A percentile compares a stretch with the other conserved stretches of the same genome.
phyloP scores from a whole-genome alignment of 2,329 filamentous ascomycete species.

The Epicoccum nigrum region DNA sequence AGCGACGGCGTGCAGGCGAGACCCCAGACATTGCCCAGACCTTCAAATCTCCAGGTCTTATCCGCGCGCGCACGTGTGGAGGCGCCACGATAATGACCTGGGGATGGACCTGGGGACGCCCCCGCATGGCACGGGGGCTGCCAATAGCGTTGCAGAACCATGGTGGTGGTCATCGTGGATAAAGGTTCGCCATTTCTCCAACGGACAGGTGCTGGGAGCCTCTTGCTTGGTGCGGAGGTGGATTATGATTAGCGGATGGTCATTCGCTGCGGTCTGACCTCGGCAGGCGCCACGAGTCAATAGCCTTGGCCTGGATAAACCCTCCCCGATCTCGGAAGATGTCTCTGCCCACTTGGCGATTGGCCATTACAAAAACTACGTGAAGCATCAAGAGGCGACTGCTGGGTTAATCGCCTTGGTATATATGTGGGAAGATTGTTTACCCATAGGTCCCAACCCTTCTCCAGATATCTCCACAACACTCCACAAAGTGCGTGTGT shows the following conservation, averaged over 20 bases:
- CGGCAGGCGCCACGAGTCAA: slow-evolving; percentile 2
- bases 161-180: slow-evolving; percentile 5
- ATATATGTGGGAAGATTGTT: slow-evolving; percentile 12
- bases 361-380: slow-evolving; percentile 4
- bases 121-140: slow-evolving; percentile 10
- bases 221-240: slow-evolving; percentile 1
- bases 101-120: slow-evolving; percentile 12
- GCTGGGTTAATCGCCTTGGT: neutral
- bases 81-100: slow-evolving; percentile 6
- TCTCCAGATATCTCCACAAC: slow-evolving; percentile 9
- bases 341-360: slow-evolving; percentile 13
- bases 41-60: slow-evolving; percentile 16
- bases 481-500: slow-evolving; percentile 13
- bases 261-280: slow-evolving; percentile 8
- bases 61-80: slow-evolving; percentile 10
- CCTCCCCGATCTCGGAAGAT: slow-evolving; percentile 19
- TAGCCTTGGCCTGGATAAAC: slow-evolving; percentile 10
- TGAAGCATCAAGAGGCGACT: slow-evolving; percentile 7
- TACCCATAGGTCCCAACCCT: slow-evolving; percentile 3
- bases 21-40: slow-evolving; percentile 16
- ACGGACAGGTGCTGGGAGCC: slow-evolving; percentile 1
- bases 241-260: neutral
- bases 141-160: slow-evolving; percentile 9
- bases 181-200: slow-evolving; percentile 3
- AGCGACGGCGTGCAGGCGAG: slow-evolving; percentile 11